Evolutionary conservation across 352 stramenopile species (phyloP).

Genomic region (Globisporangium camurandrum): DNA sequence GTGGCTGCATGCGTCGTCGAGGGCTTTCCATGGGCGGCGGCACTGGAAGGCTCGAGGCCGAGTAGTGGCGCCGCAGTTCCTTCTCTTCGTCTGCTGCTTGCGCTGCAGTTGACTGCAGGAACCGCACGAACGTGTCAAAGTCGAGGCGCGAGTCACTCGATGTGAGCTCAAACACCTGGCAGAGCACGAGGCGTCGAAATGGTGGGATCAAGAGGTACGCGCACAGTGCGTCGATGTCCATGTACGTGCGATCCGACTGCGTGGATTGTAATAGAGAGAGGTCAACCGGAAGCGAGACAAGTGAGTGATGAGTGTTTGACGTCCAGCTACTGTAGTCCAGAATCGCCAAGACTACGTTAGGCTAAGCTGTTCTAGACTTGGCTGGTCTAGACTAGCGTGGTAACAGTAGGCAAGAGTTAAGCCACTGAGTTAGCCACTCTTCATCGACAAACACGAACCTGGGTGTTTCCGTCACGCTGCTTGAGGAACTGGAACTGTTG

Average conservation of each 20-base stretch:
- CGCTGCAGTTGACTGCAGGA: slow-evolving; percentile 50
- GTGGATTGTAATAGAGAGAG: background rate
- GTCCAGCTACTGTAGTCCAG: too few species aligned
- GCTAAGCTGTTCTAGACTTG: too few species aligned
- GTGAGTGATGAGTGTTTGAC: background rate
- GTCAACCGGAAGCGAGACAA: too few species aligned
- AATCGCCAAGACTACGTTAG: too few species aligned
- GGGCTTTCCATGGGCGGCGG: slow-evolving; percentile 14
- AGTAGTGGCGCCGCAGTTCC: slow-evolving; percentile 13
- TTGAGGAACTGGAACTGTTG: slow-evolving; percentile 62
- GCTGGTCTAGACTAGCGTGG: too few species aligned
- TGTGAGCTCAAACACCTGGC: slow-evolving; percentile 40
- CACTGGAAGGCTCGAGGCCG: slow-evolving; percentile 8
- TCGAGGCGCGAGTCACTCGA: slow-evolving; percentile 25
- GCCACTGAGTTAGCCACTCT: too few species aligned
- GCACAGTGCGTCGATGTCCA: slow-evolving; percentile 61
- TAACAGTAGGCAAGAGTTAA: slow-evolving; percentile 2
- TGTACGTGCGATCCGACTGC: slow-evolving; percentile 17
- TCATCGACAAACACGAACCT: slow-evolving; percentile 1
- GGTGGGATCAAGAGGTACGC: slow-evolving; percentile 60
- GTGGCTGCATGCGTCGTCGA: background rate
- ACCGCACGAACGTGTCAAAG: slow-evolving; percentile 58
- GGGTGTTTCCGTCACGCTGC: slow-evolving; percentile 13
- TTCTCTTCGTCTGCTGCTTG: slow-evolving; percentile 40
- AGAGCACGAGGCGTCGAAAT: slow-evolving; percentile 49